Percentiles rank a stretch among this genome's conserved stretches.
These are phyloP conservation scores for Fusarium sp. DNA, from an alignment of 2,329 filamentous ascomycete species.

Conservation along the genomic window DNA sequence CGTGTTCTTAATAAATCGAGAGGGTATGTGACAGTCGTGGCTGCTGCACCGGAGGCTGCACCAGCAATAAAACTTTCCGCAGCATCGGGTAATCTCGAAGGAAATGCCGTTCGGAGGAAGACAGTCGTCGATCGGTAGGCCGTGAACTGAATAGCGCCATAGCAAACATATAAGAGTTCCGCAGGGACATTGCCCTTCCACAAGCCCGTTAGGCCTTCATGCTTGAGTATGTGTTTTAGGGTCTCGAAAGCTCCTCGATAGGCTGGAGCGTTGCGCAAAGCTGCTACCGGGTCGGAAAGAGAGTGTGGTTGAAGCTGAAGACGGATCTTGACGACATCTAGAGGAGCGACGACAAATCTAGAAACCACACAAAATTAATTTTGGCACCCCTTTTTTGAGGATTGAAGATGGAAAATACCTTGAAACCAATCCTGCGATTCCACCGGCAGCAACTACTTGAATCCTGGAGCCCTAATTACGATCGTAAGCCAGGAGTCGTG, in stretches of 20 bases:
- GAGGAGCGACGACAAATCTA: conserved; percentile 91
- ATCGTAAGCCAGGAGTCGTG: conserved; percentile 13
- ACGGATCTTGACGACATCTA: conserved; percentile 98
- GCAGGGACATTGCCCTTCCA: conserved; percentile 99
- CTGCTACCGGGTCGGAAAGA: conserved; percentile 76
- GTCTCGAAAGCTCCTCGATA: conserved; percentile 84
- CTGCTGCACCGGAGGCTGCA: conserved; percentile 81
- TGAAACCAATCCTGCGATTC: conserved; percentile 84
- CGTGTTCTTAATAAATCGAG: conserved; percentile 92
- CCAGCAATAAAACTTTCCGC: conserved; percentile 85
- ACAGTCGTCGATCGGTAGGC: conserved; percentile 82
- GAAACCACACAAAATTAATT: conserved; percentile 28
- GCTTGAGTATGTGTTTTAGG: conserved; percentile 76
- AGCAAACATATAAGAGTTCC: conserved; percentile 92
- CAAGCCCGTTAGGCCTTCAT: conserved; percentile 86
- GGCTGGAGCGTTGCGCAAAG: conserved; percentile 61
- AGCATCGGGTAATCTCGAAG: conserved; percentile 67
- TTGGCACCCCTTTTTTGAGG: not conserved
- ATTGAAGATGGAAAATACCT: conserved; percentile 64
- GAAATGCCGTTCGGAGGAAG: conserved; percentile 66
- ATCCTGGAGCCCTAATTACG: conserved; percentile 62
- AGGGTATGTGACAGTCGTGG: conserved; percentile 88
- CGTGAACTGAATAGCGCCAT: conserved; percentile 90
- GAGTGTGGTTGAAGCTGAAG: conserved; percentile 93
- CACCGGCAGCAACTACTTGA: conserved; percentile 67